phyloP scores from a whole-genome alignment of 192 early-diverging fungal genomes.

The Podila epigama region DNA sequence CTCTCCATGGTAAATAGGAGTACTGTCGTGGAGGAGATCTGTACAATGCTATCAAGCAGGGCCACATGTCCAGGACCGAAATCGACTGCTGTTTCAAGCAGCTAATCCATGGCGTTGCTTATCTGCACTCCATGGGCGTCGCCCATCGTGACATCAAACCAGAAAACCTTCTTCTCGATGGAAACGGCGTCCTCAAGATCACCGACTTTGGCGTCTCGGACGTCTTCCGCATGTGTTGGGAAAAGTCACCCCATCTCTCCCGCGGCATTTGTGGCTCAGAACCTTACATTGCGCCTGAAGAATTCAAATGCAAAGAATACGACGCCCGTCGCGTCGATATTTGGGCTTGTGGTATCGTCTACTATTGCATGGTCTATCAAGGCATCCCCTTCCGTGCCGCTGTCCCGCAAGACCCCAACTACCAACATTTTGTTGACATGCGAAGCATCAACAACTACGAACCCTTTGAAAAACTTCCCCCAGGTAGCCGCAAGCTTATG shows the following conservation, averaged over 20 bases:
- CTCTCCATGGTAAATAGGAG: constrained; percentile 51
- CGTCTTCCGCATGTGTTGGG: constrained; percentile 92
- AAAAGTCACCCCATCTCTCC: constrained; percentile 76
- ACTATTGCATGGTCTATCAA: constrained; percentile 80
- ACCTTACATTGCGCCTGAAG: constrained; percentile 97
- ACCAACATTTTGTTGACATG: constrained; percentile 65
- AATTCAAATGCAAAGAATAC: constrained; percentile 78
- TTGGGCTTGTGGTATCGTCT: constrained; percentile 95
- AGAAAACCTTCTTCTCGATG: constrained; percentile 90
- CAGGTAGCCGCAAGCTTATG: constrained; percentile 75
- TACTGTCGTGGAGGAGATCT: constrained; percentile 95
- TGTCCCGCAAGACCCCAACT: constrained; percentile 68
- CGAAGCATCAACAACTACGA: constrained; percentile 63
- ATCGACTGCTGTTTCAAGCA: constrained; percentile 95
- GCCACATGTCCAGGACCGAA: constrained; percentile 79
- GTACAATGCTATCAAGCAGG: constrained; percentile 77
- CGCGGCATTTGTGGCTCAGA: constrained; percentile 93
- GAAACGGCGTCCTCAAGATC: constrained; percentile 86
- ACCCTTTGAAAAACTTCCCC: constrained; percentile 75
- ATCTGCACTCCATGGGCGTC: constrained; percentile 95
- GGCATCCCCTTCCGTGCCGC: constrained; percentile 71
- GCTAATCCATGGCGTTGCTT: constrained; percentile 85
- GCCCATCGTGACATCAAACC: constrained; percentile 89
- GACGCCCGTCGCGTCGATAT: constrained; percentile 91
- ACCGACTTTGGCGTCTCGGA: constrained; percentile 98